Evolutionary conservation across 352 stramenopile genomes (phyloP).

Genomic region (Globisporangium iwayamae): DNA sequence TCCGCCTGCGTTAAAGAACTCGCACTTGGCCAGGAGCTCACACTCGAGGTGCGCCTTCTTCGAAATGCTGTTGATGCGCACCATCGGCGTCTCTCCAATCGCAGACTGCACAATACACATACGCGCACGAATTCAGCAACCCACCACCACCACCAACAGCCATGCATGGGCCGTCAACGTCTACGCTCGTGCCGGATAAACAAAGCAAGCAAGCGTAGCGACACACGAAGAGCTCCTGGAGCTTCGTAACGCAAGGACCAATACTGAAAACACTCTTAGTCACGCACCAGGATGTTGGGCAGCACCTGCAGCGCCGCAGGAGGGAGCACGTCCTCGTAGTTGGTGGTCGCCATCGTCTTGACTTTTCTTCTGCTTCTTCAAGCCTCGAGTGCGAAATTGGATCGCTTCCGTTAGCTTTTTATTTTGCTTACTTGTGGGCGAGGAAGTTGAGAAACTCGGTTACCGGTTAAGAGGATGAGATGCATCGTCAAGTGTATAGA

Average conservation of each 20-base stretch:
- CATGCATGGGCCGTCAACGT: not conserved
- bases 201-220: not conserved
- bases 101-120: conserved; percentile 3
- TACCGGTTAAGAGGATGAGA: too few species aligned
- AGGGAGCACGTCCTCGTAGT: conserved; percentile 27
- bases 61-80: conserved; percentile 89
- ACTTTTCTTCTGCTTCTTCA: conserved; percentile 1
- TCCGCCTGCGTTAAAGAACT: conserved; percentile 93
- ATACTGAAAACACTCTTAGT: not conserved
- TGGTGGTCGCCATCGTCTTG: conserved; percentile 7
- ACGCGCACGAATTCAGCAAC: not conserved
- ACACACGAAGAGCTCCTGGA: not conserved
- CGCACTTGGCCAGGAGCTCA: conserved; percentile 93
- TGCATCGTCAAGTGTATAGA: not conserved
- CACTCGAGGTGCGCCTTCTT: conserved; percentile 74
- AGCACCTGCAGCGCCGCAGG: conserved; percentile 46
- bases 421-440: too few species aligned
- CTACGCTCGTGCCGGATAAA: not conserved
- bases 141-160: not conserved
- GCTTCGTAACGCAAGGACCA: not conserved
- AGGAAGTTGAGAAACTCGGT: too few species aligned
- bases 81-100: conserved; percentile 92
- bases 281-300: conserved; percentile 53
- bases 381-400: not conserved
- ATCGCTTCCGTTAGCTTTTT: too few species aligned